These are phyloP conservation scores for Ceriops zippeliana DNA, from an alignment of 345 rosid species.

Conservation along the genomic window DNA sequence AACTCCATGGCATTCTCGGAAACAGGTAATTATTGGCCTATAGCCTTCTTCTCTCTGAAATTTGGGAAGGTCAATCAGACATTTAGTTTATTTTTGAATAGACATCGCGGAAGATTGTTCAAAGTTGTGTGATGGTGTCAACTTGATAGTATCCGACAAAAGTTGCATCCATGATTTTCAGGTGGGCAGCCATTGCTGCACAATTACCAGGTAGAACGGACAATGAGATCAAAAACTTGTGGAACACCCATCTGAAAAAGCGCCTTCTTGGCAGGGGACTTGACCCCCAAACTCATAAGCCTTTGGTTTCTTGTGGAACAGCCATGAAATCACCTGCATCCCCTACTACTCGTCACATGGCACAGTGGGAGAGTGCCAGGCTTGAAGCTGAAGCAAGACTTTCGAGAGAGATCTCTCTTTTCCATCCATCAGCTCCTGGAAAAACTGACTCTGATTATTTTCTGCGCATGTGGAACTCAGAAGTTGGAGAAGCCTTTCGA, in stretches of 20 bases:
- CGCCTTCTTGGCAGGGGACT: constrained; percentile 77
- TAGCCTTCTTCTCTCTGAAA: neutral
- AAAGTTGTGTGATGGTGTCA: too few species aligned
- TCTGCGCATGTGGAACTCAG: constrained; percentile 84
- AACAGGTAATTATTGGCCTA: constrained; percentile 51
- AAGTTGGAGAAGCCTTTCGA: constrained; percentile 78
- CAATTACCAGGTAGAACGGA: constrained; percentile 96
- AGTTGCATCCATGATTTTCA: constrained; percentile 17
- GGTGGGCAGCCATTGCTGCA: constrained; percentile 99
- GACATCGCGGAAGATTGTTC: too few species aligned
- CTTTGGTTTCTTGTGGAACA: constrained; percentile 43
- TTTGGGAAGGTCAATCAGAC: neutral
- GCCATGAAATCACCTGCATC: constrained; percentile 26
- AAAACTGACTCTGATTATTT: constrained; percentile 61
- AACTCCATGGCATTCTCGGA: constrained; percentile 94
- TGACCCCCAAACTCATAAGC: constrained; percentile 84
- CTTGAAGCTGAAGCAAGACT: constrained; percentile 97
- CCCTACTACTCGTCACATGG: constrained; percentile 83
- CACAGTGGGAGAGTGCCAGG: constrained; percentile 98
- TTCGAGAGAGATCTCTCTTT: constrained; percentile 61
- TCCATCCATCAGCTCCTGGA: constrained; percentile 28
- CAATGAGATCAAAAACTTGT: constrained; percentile 92
- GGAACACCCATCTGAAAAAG: constrained; percentile 97
- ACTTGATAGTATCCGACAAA: neutral
- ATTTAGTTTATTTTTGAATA: too few species aligned